Evolutionary conservation across 2,329 filamentous ascomycete genomes (phyloP).

Genomic region (Cladosporium sp.): DNA sequence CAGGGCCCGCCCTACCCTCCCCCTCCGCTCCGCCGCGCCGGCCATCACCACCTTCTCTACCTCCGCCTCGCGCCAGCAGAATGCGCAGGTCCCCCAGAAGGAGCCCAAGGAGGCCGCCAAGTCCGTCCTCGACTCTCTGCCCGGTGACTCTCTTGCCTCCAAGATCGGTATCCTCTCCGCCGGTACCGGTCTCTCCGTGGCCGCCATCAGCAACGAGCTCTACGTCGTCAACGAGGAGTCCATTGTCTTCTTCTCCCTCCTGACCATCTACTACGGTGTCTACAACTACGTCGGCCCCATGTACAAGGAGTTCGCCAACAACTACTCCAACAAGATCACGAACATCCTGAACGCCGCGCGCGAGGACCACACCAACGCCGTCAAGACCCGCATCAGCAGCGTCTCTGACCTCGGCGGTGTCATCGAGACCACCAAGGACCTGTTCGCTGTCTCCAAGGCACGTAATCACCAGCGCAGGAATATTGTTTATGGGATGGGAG

Average conservation of each 20-base stretch:
- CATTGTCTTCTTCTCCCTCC: conserved; percentile 85
- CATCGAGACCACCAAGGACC: conserved; percentile 92
- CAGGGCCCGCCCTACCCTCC: conserved; percentile 69
- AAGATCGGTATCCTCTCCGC: conserved; percentile 98
- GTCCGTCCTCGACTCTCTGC: conserved; percentile 88
- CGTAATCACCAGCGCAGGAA: conserved; percentile 5
- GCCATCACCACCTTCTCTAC: conserved; percentile 67
- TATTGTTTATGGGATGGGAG: background rate
- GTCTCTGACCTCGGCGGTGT: conserved; percentile 93
- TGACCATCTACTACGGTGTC: conserved; percentile 87
- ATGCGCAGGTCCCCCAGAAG: conserved; percentile 72
- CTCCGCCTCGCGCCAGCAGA: conserved; percentile 54
- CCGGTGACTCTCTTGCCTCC: conserved; percentile 85
- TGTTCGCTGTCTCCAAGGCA: conserved; percentile 99
- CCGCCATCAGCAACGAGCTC: conserved; percentile 98
- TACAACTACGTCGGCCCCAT: conserved; percentile 91
- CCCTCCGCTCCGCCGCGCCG: conserved; percentile 69
- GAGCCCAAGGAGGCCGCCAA: conserved; percentile 97
- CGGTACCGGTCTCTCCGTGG: conserved; percentile 82
- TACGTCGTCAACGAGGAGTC: conserved; percentile 99
- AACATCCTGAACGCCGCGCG: conserved; percentile 91
- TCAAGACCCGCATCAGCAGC: conserved; percentile 89
- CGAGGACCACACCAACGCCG: conserved; percentile 90
- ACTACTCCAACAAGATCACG: conserved; percentile 88
- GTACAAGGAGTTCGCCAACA: conserved; percentile 89